Base-by-base conservation (phyloP, 164 flowering plant species). In the Piper longum region DNA sequence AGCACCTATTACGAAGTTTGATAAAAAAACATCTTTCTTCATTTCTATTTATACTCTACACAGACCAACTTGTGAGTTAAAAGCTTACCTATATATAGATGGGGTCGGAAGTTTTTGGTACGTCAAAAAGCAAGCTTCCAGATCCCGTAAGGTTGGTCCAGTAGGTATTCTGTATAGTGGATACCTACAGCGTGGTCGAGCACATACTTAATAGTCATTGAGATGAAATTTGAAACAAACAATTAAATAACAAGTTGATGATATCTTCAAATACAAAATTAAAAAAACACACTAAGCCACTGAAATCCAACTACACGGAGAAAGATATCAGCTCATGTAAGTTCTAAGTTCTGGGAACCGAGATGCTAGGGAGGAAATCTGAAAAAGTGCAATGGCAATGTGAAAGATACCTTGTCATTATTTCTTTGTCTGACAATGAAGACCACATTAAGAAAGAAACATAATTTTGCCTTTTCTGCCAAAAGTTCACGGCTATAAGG, bases 151-250 rank as follows among this genome's bases (percentile, higher is more conserved):
- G 9, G 84, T 84, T 63, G 81, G 85, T 41, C 95, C 95, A 11
- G 72, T 67, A 41, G 95, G 95, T 77, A 88, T 85, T 74, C 95
- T 78, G 67, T 88, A 88, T 70, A 88, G 85, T n/a, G 95, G 95
- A 66, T 88, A 88, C 95, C 95, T 88, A 70, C 61, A 78, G 12
- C 65, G 41, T 40, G 43, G 54, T 19, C 39, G 43, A 70, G 45
- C 16, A 62, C 55, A 44, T 11, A 9, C 52, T 58, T 5, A 64
- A 26, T 42, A 57, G 42, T n/a, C 4, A 14, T 64, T 26, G 2
- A 26, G 36, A 2, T 26, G 36, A 0, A 57, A 57, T 7, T 6
- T 16, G 18, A 51, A 63, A 19, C 14, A 9, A 4, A 61, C 6
- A 44, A 16, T 16, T 12, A 61, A 3, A 61, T 43, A 43, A 43